A percentile compares a stretch with the other conserved stretches of the same genome.
phyloP scores from a whole-genome alignment of 192 early-diverging fungal genomes.

The Gaertneriomyces semiglobifer region DNA sequence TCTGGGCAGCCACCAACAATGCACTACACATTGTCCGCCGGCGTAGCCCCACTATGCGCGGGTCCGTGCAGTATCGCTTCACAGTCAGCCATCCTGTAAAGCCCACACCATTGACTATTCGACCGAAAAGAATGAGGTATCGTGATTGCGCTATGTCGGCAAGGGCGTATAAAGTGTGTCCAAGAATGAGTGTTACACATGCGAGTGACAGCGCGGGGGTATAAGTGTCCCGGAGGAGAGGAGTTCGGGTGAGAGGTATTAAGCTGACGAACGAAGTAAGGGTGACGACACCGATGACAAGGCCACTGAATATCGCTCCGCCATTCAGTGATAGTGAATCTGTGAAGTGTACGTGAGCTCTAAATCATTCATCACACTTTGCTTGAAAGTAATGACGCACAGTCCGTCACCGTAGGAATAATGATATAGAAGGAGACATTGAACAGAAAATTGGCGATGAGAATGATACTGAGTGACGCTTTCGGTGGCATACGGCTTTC shows the following conservation, averaged over 20 bases:
- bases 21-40: not conserved
- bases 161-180: not conserved
- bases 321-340: not conserved
- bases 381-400: not conserved
- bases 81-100: constrained; percentile 1
- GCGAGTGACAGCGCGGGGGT: not conserved
- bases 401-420: not conserved
- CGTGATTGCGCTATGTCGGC: not conserved
- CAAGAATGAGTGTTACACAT: not conserved
- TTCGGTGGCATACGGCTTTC: not conserved
- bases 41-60: not conserved
- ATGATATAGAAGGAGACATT: constrained; percentile 5
- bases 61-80: not conserved
- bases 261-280: not conserved
- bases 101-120: constrained; percentile 1
- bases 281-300: not conserved
- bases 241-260: not conserved
- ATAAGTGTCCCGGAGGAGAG: not conserved
- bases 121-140: not conserved
- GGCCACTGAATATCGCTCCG: not conserved
- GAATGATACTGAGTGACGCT: not conserved
- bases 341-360: not conserved
- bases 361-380: not conserved
- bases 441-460: constrained; percentile 1
- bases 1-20: not conserved